These are phyloP conservation scores for Skeletonema grethae DNA, from an alignment of 108 stramenopile species.

Conservation along the genomic window DNA sequence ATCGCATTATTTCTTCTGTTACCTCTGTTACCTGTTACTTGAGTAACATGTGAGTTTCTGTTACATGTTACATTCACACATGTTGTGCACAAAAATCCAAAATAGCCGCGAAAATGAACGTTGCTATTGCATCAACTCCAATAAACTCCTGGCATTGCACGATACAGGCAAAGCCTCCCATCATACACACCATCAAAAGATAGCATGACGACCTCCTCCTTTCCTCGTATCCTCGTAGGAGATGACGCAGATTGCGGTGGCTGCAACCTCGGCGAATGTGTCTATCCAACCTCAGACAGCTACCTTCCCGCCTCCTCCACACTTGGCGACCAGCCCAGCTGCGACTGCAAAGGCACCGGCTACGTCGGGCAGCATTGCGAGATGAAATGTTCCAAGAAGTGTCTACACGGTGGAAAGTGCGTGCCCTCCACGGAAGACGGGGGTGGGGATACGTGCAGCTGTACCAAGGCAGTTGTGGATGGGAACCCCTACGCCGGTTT, in stretches of 20 bases:
- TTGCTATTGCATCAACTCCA: no score
- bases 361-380: slow-evolving; percentile 39
- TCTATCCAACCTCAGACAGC: slow-evolving; percentile 5
- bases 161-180: no score
- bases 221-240: slow-evolving; percentile 19
- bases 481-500: slow-evolving; percentile 51
- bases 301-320: slow-evolving; percentile 7
- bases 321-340: slow-evolving; percentile 28
- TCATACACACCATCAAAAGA: no score
- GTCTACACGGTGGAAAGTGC: slow-evolving; percentile 38
- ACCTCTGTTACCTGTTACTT: no score
- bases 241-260: slow-evolving; percentile 41
- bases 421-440: slow-evolving; percentile 12
- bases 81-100: no score
- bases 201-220: background rate
- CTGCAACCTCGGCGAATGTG: slow-evolving; percentile 33
- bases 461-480: slow-evolving; percentile 44
- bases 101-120: no score
- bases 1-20: no score
- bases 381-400: slow-evolving; percentile 23
- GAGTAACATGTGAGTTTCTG: no score
- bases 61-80: no score
- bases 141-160: no score
- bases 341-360: slow-evolving; percentile 36
- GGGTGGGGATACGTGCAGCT: slow-evolving; percentile 28